A percentile compares a stretch with the other conserved stretches of the same genome.
These are phyloP conservation scores for Talaromyces sp. DNA, from an alignment of 2,329 filamentous ascomycete genomes.

Conservation along the genomic window DNA sequence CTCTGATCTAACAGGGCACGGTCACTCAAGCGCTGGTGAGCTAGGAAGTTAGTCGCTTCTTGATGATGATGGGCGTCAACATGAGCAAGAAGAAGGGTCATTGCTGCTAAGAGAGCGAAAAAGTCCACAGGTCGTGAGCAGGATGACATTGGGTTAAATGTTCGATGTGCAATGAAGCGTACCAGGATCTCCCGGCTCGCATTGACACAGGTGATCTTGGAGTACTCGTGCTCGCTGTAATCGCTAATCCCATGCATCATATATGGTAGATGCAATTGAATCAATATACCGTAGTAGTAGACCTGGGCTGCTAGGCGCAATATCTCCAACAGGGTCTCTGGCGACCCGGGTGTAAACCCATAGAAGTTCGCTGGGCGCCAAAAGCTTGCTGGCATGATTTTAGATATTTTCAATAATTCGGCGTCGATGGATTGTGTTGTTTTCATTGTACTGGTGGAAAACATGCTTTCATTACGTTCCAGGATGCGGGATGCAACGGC, in stretches of 20 bases:
- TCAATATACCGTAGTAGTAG: slow-evolving; percentile 39
- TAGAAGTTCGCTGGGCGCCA: slow-evolving; percentile 34
- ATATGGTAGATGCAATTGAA: slow-evolving; percentile 43
- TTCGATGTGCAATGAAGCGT: slow-evolving; percentile 36
- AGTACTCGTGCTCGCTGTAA: slow-evolving; percentile 30
- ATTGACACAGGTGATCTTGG: slow-evolving; percentile 37
- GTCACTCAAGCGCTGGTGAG: slow-evolving; percentile 41
- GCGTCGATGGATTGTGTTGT: slow-evolving; percentile 34
- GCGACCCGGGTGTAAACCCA: slow-evolving; percentile 17
- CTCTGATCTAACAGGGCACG: slow-evolving; percentile 37
- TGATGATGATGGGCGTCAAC: slow-evolving; percentile 30
- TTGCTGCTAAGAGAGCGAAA: slow-evolving; percentile 37
- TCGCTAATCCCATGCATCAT: slow-evolving; percentile 27
- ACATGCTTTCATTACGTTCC: slow-evolving; percentile 34
- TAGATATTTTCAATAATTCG: slow-evolving; percentile 32
- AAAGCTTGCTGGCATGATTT: slow-evolving; percentile 34
- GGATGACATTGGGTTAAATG: slow-evolving; percentile 28
- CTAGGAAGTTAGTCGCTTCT: slow-evolving; percentile 26
- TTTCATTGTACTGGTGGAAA: slow-evolving; percentile 23
- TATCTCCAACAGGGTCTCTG: slow-evolving; percentile 29
- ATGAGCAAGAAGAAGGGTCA: slow-evolving; percentile 40
- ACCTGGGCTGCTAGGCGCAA: slow-evolving; percentile 36
- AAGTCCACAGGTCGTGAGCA: slow-evolving; percentile 40
- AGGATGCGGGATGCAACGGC: slow-evolving; percentile 38
- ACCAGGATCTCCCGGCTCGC: slow-evolving; percentile 40